These are phyloP conservation scores for Blastocystis sp. DNA, from an alignment of 352 stramenopile genomes.

Conservation along the genomic window DNA sequence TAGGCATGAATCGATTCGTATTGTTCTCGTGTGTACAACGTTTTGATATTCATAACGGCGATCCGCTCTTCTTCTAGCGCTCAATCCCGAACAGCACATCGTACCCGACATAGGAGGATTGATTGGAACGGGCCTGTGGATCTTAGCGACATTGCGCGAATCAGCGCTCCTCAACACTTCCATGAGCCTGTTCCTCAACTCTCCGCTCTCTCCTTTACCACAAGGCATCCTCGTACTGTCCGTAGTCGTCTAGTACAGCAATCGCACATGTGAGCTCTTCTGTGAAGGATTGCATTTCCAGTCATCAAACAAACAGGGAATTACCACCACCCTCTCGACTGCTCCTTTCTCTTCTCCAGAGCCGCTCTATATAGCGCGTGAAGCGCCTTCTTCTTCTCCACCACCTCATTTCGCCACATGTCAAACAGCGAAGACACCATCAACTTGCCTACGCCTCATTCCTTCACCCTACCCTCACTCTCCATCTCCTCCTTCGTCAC, in stretches of 20 bases:
- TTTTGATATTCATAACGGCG: not conserved
- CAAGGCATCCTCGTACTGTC: slow-evolving; percentile 10
- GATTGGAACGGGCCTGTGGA: not conserved
- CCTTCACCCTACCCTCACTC: not conserved
- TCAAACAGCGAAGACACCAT: not conserved
- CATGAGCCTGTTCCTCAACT: slow-evolving; percentile 20
- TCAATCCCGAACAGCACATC: not conserved
- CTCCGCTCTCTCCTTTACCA: not conserved
- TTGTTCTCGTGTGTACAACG: not conserved
- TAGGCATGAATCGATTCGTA: not conserved
- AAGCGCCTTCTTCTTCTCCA: not conserved
- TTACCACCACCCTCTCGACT: not conserved
- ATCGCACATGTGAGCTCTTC: slow-evolving; percentile 28
- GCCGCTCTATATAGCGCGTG: not conserved
- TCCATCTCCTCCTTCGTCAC: not conserved
- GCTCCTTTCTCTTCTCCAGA: not conserved
- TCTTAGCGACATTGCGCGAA: not conserved
- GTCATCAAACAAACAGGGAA: not conserved
- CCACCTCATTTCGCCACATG: not conserved
- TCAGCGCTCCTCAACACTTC: slow-evolving; percentile 21
- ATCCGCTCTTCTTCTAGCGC: not conserved
- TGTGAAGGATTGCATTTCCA: slow-evolving; percentile 9
- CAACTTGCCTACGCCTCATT: not conserved
- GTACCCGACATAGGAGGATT: not conserved
- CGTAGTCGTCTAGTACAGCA: slow-evolving; percentile 26